These are phyloP conservation scores for Pleurotus tuber-regium DNA, from an alignment of 768 basidiomycete genomes.

Conservation along the genomic window DNA sequence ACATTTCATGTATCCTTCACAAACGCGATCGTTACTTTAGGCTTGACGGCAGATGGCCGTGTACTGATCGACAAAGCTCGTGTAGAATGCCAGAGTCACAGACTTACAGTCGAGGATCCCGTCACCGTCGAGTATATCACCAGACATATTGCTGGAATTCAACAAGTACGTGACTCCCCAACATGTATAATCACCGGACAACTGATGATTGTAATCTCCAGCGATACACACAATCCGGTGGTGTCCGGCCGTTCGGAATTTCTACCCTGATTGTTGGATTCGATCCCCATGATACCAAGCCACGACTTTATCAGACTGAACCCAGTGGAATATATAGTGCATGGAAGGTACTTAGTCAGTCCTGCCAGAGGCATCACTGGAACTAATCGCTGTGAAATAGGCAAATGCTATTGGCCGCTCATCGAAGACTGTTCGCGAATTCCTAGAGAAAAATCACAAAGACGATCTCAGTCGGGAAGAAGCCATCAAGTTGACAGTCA, in stretches of 20 bases:
- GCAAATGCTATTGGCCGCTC: slow-evolving; percentile 98
- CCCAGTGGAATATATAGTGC: slow-evolving; percentile 97
- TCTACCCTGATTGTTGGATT: slow-evolving; percentile 97
- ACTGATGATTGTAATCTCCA: slow-evolving; percentile 25
- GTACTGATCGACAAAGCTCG: slow-evolving; percentile 98
- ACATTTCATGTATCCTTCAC: too few species aligned
- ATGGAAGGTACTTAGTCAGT: slow-evolving; percentile 77
- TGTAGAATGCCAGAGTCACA: slow-evolving; percentile 96
- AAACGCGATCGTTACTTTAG: slow-evolving; percentile 48
- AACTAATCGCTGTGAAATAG: slow-evolving; percentile 35
- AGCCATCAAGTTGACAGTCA: slow-evolving; percentile 91
- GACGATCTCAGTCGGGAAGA: slow-evolving; percentile 88
- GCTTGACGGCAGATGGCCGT: slow-evolving; percentile 95
- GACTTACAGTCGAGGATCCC: slow-evolving; percentile 96
- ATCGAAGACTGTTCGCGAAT: slow-evolving; percentile 97
- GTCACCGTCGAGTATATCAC: slow-evolving; percentile 99
- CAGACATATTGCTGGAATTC: slow-evolving; percentile 96
- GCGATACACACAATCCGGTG: slow-evolving; percentile 98
- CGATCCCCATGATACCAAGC: slow-evolving; percentile 86
- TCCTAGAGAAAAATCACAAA: slow-evolving; percentile 96
- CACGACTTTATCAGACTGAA: slow-evolving; percentile 94
- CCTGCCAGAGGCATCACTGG: not conserved
- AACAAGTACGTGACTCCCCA: slow-evolving; percentile 64
- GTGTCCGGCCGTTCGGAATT: slow-evolving; percentile 97
- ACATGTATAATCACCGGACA: slow-evolving; percentile 6